phyloP scores from a whole-genome alignment of 352 stramenopile genomes.

The Halophytophthora polymorphica region DNA sequence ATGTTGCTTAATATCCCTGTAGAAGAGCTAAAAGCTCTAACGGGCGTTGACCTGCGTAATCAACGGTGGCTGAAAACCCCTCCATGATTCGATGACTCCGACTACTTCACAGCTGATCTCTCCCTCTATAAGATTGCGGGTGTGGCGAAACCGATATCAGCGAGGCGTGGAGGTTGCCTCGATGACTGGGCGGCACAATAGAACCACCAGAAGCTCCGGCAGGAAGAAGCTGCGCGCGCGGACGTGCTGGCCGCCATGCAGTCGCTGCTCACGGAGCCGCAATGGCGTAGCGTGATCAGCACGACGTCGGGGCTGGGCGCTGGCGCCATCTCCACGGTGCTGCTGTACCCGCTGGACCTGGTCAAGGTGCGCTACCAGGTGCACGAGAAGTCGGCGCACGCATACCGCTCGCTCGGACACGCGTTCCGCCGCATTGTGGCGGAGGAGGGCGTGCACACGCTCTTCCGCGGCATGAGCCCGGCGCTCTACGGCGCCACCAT shows the following conservation, averaged over 20 bases:
- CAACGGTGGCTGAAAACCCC: too few relatives aligned
- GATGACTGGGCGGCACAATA: neutral
- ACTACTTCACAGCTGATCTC: too few relatives aligned
- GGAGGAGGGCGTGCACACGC: constrained; percentile 83
- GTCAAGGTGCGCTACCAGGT: constrained; percentile 98
- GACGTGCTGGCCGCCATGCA: constrained; percentile 34
- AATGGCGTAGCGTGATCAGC: constrained; percentile 69
- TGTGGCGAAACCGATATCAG: too few relatives aligned
- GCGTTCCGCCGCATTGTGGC: constrained; percentile 71
- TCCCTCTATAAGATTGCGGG: too few relatives aligned
- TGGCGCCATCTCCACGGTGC: constrained; percentile 72
- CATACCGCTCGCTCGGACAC: constrained; percentile 68
- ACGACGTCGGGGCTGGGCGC: constrained; percentile 67
- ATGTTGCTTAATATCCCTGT: too few relatives aligned
- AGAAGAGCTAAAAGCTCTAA: too few relatives aligned
- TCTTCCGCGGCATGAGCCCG: constrained; percentile 94
- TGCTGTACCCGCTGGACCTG: constrained; percentile 96
- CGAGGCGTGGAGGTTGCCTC: too few relatives aligned
- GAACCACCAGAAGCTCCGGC: neutral
- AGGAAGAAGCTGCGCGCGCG: neutral
- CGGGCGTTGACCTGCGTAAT: too few relatives aligned
- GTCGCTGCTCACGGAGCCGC: constrained; percentile 51
- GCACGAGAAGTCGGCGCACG: constrained; percentile 77
- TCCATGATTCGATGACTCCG: too few relatives aligned
- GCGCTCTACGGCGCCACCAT: constrained; percentile 94